phyloP scores from a whole-genome alignment of 2,329 filamentous ascomycete genomes.

The Metarhizium sp. region DNA sequence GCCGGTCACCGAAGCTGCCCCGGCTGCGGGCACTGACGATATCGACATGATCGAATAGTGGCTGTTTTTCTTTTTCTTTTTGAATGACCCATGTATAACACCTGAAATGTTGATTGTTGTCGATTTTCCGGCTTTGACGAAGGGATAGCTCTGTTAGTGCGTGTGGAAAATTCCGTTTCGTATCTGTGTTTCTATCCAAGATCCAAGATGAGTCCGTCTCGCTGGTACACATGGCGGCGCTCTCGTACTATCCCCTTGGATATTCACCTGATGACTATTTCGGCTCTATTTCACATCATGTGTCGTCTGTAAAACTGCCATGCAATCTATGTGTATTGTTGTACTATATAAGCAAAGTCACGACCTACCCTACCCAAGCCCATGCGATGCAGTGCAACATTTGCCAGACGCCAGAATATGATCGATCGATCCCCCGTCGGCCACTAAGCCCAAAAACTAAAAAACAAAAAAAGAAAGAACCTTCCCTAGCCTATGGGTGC shows the following conservation, averaged over 20 bases:
- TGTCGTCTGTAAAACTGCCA: neutral
- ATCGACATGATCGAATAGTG: slow-evolving; percentile 61
- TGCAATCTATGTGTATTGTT: neutral
- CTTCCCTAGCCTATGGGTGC: neutral
- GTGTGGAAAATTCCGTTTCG: neutral
- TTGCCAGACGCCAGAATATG: neutral
- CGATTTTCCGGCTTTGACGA: neutral
- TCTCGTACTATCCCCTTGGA: too few species aligned
- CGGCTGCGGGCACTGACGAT: slow-evolving; percentile 36
- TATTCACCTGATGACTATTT: too few species aligned
- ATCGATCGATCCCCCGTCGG: neutral
- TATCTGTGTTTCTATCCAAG: too few species aligned
- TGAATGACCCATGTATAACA: neutral
- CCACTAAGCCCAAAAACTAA: neutral
- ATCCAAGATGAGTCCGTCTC: too few species aligned
- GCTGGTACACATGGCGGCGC: too few species aligned
- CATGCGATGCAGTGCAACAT: neutral
- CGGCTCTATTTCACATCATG: neutral
- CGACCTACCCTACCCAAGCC: neutral
- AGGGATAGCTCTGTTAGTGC: neutral
- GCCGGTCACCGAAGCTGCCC: slow-evolving; percentile 16
- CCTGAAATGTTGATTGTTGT: neutral
- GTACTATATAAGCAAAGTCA: neutral
- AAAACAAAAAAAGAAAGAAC: neutral
- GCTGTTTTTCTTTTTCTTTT: too few species aligned